Base-by-base conservation (phyloP, 2,329 filamentous ascomycete genomes). In the Phialophora chinensis region DNA sequence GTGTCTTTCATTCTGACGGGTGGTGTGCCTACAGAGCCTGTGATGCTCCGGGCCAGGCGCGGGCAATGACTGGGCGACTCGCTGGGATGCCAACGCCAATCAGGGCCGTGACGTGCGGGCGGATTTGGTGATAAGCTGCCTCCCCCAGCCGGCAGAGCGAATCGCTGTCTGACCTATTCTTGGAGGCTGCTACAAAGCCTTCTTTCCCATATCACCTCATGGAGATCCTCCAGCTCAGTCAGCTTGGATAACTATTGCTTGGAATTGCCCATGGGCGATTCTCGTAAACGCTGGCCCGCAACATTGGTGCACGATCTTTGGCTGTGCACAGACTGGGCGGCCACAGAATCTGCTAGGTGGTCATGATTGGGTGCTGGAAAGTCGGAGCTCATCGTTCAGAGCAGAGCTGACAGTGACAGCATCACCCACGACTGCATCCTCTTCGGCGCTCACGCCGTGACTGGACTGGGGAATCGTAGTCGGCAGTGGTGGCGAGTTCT, bases 81-180 rank as follows among this genome's bases (percentile, higher is more conserved):
- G 68, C 68, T 64, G 68, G 63, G 63, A 42, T 27, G 38, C 55
- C 60, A 61, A 70, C 68, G 68, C 68, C 68, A 70, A 70, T 70
- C 65, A 70, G 54, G 56, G n/a, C n/a, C 60, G 66, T 65, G 68
- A 67, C 63, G 60, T 70, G 63, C 20, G 57, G 62, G 57, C 7
- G 53, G 33, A 58, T 20, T 47, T 31, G 60, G 66, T 70, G 68
- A 70, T 70, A 68, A 70, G 68, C 68, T 66, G 63, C 56, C 20
- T 55, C 60, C 31, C 38, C 52, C 62, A 42, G 56, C 31, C 60
- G 5, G 11, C 35, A 61, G 57, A 64, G 68, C 68, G 65, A 70
- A 68, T 70, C 66, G 65, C 63, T 62, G 47, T 20, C 27, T 20
- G 68, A 60, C 63, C 68, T 70, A 70, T 70, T 70, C 66, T 67